Evolutionary conservation across 2,329 filamentous ascomycete genomes (phyloP).

Genomic region (Lecanosticta acicola): DNA sequence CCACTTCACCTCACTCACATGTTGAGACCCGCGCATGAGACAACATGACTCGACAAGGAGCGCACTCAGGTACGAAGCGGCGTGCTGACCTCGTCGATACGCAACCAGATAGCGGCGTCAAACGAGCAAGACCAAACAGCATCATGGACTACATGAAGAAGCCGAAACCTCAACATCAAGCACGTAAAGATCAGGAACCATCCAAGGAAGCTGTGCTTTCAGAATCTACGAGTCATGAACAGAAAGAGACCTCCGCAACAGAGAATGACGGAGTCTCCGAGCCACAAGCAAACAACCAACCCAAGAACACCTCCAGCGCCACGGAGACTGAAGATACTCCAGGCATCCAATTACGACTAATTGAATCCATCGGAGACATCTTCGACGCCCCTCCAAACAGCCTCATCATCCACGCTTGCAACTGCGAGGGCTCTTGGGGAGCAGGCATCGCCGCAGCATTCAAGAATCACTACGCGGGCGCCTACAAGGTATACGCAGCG

Average conservation of each 20-base stretch:
- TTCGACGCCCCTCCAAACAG: slow-evolving; percentile 48
- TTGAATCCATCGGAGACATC: slow-evolving; percentile 41
- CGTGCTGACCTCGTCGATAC: not conserved
- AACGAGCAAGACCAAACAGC: not conserved
- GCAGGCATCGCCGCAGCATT: slow-evolving; percentile 53
- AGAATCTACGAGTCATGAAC: too few relatives aligned
- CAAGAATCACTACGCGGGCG: slow-evolving; percentile 45
- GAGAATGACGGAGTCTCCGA: too few relatives aligned
- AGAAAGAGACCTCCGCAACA: too few relatives aligned
- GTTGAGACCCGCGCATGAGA: too few relatives aligned
- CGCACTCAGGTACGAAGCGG: not conserved
- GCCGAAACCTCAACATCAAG: not conserved
- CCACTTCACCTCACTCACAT: too few relatives aligned
- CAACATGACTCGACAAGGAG: too few relatives aligned
- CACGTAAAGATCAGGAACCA: too few relatives aligned
- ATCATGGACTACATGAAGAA: slow-evolving; percentile 1
- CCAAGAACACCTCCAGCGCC: not conserved
- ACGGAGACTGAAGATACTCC: not conserved
- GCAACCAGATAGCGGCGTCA: not conserved
- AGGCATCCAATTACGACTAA: slow-evolving; percentile 4
- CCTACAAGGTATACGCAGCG: slow-evolving; percentile 43
- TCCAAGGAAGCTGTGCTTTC: too few relatives aligned
- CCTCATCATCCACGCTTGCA: slow-evolving; percentile 56
- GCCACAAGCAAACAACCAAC: too few relatives aligned
- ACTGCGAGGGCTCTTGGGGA: slow-evolving; percentile 53